Percentiles rank a stretch among this genome's conserved stretches.
These are phyloP conservation scores for Saksenaea vasiformis DNA, from an alignment of 371 early-diverging fungal species.

Conservation along the genomic window DNA sequence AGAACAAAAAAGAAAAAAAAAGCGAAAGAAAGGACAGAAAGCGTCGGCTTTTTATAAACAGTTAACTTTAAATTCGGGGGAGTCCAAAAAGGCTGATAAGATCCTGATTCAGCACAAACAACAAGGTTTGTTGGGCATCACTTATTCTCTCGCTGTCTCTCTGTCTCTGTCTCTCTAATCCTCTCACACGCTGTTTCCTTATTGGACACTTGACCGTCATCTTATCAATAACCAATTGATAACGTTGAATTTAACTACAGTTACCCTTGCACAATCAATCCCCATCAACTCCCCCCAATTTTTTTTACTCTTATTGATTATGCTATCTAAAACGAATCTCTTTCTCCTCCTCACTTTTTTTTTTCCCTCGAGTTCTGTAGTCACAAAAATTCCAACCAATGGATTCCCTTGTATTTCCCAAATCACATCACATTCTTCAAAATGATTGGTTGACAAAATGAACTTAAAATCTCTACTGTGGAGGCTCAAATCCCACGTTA, in stretches of 20 bases:
- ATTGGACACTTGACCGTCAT: background rate
- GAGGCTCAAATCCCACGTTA: too few relatives aligned
- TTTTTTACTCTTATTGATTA: background rate
- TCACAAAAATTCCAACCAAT: too few relatives aligned
- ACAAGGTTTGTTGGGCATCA: background rate
- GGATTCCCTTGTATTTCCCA: too few relatives aligned
- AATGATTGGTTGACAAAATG: too few relatives aligned
- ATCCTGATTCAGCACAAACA: background rate
- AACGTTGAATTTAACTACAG: background rate
- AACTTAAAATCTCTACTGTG: too few relatives aligned
- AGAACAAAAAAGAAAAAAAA: constrained; percentile 2
- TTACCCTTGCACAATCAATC: constrained; percentile 1
- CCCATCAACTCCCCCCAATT: background rate
- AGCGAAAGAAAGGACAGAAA: constrained; percentile 4
- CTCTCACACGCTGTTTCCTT: background rate
- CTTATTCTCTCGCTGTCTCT: background rate
- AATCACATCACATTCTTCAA: too few relatives aligned
- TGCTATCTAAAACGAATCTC: background rate
- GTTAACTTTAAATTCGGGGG: background rate
- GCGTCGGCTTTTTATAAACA: background rate
- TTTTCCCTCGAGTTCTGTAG: too few relatives aligned
- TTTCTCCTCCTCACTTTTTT: background rate
- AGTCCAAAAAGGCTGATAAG: background rate
- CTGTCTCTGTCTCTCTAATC: background rate
- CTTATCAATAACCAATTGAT: background rate